A percentile compares a stretch with the other conserved stretches of the same genome.
Conservation (phyloP, 352 stramenopile species). For the Pythium utonaiense region DNA sequence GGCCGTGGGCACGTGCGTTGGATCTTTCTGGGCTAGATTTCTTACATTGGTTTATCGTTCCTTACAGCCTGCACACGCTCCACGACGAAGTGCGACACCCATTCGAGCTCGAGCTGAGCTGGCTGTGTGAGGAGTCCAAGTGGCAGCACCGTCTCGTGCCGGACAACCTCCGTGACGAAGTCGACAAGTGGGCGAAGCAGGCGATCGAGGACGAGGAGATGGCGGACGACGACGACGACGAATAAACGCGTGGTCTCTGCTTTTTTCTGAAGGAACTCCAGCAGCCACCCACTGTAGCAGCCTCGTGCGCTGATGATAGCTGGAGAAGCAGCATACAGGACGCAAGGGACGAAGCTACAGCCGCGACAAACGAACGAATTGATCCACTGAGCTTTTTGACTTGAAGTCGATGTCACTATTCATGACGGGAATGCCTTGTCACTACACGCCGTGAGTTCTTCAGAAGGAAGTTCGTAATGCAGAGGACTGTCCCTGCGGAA, state of each 20-base stretch:
- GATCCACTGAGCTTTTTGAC: background rate
- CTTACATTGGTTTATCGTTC: too few relatives aligned
- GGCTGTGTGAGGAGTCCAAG: slow-evolving; percentile 94
- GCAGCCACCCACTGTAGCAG: background rate
- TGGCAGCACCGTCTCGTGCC: slow-evolving; percentile 95
- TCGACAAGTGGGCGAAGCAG: slow-evolving; percentile 81
- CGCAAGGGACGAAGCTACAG: background rate
- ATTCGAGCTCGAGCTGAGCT: slow-evolving; percentile 98
- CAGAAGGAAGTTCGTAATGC: background rate
- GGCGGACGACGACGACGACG: slow-evolving; percentile 84
- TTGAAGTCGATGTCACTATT: background rate
- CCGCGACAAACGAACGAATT: background rate
- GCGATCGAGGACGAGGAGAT: slow-evolving; percentile 88
- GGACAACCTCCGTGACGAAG: slow-evolving; percentile 80
- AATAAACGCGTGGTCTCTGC: slow-evolving; percentile 25
- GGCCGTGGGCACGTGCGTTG: too few relatives aligned
- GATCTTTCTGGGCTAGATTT: too few relatives aligned
- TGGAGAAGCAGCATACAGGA: background rate
- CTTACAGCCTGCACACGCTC: slow-evolving; percentile 94
- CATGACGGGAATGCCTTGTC: background rate
- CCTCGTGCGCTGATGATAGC: background rate
- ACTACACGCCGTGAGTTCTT: background rate
- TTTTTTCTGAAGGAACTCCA: background rate
- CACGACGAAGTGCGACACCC: slow-evolving; percentile 97
- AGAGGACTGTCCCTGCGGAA: background rate